These are phyloP conservation scores for Stephanodiscus minutulus DNA, from an alignment of 108 stramenopile genomes.

Conservation along the genomic window DNA sequence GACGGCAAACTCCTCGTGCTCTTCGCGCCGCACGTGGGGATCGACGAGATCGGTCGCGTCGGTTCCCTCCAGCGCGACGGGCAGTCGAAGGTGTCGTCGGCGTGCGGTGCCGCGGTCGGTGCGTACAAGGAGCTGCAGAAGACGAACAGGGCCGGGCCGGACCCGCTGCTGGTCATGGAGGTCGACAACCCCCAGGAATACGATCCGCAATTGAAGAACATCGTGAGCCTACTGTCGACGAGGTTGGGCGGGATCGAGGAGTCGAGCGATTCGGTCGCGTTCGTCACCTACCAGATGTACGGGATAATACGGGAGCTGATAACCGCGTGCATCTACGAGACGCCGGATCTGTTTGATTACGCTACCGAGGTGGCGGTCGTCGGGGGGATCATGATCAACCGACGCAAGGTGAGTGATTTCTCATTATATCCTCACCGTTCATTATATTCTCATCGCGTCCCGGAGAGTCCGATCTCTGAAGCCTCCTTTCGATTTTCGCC, in stretches of 20 bases:
- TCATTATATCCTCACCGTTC: background rate
- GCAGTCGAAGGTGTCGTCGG: slow-evolving; percentile 23
- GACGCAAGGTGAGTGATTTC: slow-evolving; percentile 4
- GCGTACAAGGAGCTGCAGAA: slow-evolving; percentile 31
- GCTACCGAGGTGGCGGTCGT: slow-evolving; percentile 28
- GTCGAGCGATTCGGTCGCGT: slow-evolving; percentile 24
- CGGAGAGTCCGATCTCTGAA: no score
- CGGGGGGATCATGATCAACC: slow-evolving; percentile 47
- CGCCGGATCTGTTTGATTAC: slow-evolving; percentile 24
- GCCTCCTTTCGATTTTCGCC: no score
- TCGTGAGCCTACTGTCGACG: slow-evolving; percentile 21
- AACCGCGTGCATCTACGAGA: slow-evolving; percentile 11
- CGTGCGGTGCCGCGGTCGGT: slow-evolving; percentile 51
- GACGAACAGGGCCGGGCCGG: background rate
- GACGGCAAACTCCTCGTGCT: slow-evolving; percentile 31
- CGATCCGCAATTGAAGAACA: slow-evolving; percentile 35
- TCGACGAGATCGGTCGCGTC: slow-evolving; percentile 26
- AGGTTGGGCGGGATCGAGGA: slow-evolving; percentile 28
- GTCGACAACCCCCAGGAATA: slow-evolving; percentile 5
- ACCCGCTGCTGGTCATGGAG: slow-evolving; percentile 1
- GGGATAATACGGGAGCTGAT: slow-evolving; percentile 34
- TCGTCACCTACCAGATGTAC: slow-evolving; percentile 51
- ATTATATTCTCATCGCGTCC: background rate
- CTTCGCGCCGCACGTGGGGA: slow-evolving; percentile 50
- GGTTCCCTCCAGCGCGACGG: slow-evolving; percentile 35